Evolutionary conservation across 1,139 yeast species (phyloP).

Genomic region (Kazachstania sp.): DNA sequence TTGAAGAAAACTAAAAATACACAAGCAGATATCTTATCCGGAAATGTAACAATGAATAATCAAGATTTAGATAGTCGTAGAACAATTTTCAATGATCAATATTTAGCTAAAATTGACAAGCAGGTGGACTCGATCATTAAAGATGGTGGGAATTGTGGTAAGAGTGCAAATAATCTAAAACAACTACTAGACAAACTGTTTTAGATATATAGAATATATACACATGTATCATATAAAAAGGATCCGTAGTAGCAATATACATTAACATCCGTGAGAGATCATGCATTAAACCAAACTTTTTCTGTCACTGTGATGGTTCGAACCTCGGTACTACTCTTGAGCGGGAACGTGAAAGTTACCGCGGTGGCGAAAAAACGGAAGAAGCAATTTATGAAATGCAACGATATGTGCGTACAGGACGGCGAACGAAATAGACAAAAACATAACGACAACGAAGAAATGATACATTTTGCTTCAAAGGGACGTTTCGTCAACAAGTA

Average conservation of each 20-base stretch:
- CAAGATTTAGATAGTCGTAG: slow-evolving; percentile 48
- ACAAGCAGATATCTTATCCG: slow-evolving; percentile 11
- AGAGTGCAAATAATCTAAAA: slow-evolving; percentile 40
- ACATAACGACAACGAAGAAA: no score
- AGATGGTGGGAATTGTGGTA: slow-evolving; percentile 73
- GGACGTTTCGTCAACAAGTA: background rate
- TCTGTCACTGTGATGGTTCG: no score
- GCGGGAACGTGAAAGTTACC: no score
- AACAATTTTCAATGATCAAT: slow-evolving; percentile 47
- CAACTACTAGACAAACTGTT: slow-evolving; percentile 14
- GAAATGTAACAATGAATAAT: slow-evolving; percentile 11
- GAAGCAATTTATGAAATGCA: no score
- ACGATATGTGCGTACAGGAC: no score
- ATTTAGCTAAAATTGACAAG: slow-evolving; percentile 39
- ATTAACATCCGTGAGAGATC: no score
- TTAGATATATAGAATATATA: background rate
- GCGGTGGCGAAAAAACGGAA: no score
- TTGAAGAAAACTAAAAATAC: slow-evolving; percentile 17
- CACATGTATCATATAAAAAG: no score
- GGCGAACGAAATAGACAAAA: no score
- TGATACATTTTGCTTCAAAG: background rate
- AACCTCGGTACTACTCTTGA: no score
- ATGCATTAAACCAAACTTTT: no score
- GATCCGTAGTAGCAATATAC: no score
- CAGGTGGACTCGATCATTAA: slow-evolving; percentile 48